Evolutionary conservation across 2,329 filamentous ascomycete genomes (phyloP), one percentile per base, ranked within the genome.

Genomic region (Rutstroemia sp.): DNA sequence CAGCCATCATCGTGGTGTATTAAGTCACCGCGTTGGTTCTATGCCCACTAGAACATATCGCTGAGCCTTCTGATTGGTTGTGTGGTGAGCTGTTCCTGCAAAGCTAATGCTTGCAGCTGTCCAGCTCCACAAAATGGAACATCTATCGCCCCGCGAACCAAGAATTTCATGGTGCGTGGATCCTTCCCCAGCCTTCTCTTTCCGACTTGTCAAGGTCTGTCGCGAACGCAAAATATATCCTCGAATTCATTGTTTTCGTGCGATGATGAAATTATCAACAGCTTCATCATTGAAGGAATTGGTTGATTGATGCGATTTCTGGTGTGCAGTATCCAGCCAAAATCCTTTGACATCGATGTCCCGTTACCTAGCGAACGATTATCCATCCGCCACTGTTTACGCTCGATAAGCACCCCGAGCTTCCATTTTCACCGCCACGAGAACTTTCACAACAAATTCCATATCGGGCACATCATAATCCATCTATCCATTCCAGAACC

Each of bases 91-190:
- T 44, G 6, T 37, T 54, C 18, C 45, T 42, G 34, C 47, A 39
- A 49, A 54, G 23, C 21, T 23, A 42, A 45, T 30, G 27, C 27
- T 41, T 55, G 56, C 51, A 57, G 39, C 41, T 54, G 25, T 30
- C 54, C 49, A 54, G 52, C 37, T 42, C 52, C 52, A 50, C 51
- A 41, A 48, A 44, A 30, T 54, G 19, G 34, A 49, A 54, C 19
- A n/a, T 46, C 47, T 46, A 42, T 58, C 52, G 49, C 52, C 52
- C 51, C 27, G 52, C 52, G 46, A 47, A 58, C 56, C 37, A 55
- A 27, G 52, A 38, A 51, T 18, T 39, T 52, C 21, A 23, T 7
- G 27, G 47, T 48, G 48, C 54, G 19, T 52, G 49, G 14, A 42
- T 14, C 16, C 34, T 18, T 38, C 42, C 19, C 34, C 42, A 18